phyloP scores from a whole-genome alignment of 164 flowering plant species.

The Akebia trifoliata region DNA sequence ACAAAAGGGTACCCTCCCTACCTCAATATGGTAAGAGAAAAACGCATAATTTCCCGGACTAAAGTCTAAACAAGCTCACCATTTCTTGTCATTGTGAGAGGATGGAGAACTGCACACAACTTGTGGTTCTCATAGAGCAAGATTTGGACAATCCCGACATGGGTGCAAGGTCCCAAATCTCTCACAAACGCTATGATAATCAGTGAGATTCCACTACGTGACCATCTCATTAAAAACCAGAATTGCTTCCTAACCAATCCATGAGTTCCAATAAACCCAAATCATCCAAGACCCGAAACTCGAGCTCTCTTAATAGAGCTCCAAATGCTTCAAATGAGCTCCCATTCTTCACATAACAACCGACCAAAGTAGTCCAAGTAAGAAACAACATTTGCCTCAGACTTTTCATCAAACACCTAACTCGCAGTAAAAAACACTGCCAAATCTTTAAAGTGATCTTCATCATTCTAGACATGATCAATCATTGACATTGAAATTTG shows the following conservation, averaged over 20 bases:
- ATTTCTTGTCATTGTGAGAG: too few relatives aligned
- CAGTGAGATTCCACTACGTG: slow-evolving; percentile 38
- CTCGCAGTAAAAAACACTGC: too few relatives aligned
- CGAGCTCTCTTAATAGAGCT: slow-evolving; percentile 48
- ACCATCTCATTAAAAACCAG: slow-evolving; percentile 50
- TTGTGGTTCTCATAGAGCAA: too few relatives aligned
- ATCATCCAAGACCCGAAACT: slow-evolving; percentile 57
- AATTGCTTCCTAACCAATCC: slow-evolving; percentile 54
- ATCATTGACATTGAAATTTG: too few relatives aligned
- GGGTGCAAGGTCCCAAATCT: slow-evolving; percentile 73
- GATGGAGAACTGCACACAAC: slow-evolving; percentile 77
- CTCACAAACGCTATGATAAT: slow-evolving; percentile 49
- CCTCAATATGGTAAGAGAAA: slow-evolving; percentile 79
- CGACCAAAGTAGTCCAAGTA: slow-evolving; percentile 95
- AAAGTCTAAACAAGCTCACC: slow-evolving; percentile 73
- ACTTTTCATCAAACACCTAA: slow-evolving; percentile 54
- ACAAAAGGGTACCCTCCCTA: too few relatives aligned
- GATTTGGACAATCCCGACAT: slow-evolving; percentile 75
- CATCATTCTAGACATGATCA: too few relatives aligned
- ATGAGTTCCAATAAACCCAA: slow-evolving; percentile 58
- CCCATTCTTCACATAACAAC: slow-evolving; percentile 65
- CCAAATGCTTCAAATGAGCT: slow-evolving; percentile 64
- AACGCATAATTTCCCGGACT: slow-evolving; percentile 73
- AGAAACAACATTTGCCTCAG: slow-evolving; percentile 68
- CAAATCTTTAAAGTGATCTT: too few relatives aligned